phyloP scores from a whole-genome alignment of 2,329 filamentous ascomycete genomes.

The Aspergillus latus region DNA sequence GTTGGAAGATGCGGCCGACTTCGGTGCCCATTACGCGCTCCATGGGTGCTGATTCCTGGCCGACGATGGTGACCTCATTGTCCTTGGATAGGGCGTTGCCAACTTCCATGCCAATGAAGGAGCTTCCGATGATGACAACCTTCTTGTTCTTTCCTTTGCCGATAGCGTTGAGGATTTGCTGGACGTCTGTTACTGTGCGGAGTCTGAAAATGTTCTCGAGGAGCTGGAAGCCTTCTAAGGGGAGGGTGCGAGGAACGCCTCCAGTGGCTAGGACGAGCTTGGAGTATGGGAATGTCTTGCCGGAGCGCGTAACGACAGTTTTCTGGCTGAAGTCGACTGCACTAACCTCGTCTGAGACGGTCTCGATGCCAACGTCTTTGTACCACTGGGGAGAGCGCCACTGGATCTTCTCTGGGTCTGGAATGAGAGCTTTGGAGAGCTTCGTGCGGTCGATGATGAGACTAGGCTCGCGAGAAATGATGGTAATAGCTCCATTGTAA shows the following conservation, averaged over 20 bases:
- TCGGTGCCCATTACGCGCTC: conserved; percentile 80
- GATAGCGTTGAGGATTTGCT: conserved; percentile 75
- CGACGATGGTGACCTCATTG: conserved; percentile 82
- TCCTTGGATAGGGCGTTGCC: conserved; percentile 76
- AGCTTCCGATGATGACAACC: conserved; percentile 86
- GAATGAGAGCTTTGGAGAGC: conserved; percentile 87
- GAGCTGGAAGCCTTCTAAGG: conserved; percentile 81
- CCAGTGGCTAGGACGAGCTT: conserved; percentile 92
- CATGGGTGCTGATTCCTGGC: conserved; percentile 82
- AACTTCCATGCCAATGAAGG: conserved; percentile 98
- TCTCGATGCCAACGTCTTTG: conserved; percentile 59
- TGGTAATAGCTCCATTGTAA: conserved; percentile 74
- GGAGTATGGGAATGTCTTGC: conserved; percentile 71
- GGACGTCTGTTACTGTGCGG: conserved; percentile 72
- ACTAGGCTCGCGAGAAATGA: conserved; percentile 81
- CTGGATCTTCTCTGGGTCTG: conserved; percentile 74
- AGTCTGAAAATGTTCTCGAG: conserved; percentile 85
- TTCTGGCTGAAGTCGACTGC: conserved; percentile 74
- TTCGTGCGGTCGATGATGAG: conserved; percentile 91
- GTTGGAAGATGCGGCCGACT: conserved; percentile 78
- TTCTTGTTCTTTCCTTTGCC: conserved; percentile 82
- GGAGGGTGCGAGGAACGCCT: conserved; percentile 71
- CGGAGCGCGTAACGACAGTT: conserved; percentile 71
- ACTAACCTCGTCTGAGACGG: conserved; percentile 62
- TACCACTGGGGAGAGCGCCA: conserved; percentile 79